These are phyloP conservation scores for Biancaea sappan DNA, from an alignment of 306 rosid genomes.

Conservation along the genomic window DNA sequence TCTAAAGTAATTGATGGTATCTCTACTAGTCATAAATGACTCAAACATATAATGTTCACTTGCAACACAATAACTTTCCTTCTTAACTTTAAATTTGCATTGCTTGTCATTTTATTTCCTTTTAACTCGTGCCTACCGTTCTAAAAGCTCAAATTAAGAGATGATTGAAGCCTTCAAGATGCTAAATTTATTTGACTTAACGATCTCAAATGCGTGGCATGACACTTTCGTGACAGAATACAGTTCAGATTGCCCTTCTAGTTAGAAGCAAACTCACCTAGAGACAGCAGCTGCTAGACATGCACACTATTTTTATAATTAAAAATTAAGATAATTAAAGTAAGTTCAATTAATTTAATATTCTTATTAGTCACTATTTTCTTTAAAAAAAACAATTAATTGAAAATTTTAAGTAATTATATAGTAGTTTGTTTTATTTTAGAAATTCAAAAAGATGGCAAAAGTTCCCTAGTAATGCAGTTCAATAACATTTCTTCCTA, in stretches of 20 bases:
- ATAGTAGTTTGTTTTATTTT: background rate
- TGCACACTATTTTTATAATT: background rate
- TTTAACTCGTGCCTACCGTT: background rate
- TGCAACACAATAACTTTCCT: background rate
- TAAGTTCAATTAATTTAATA: background rate
- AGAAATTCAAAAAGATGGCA: background rate
- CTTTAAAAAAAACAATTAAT: background rate
- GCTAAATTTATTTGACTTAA: background rate
- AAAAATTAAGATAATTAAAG: background rate
- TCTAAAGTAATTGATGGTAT: background rate
- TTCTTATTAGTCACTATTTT: background rate
- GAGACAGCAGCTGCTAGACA: background rate
- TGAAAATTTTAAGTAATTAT: background rate
- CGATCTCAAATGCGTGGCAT: background rate
- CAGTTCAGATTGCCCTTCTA: background rate
- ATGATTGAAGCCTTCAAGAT: slow-evolving; percentile 21
- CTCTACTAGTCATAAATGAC: slow-evolving; percentile 7
- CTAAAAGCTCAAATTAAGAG: slow-evolving; percentile 1
- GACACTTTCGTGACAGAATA: slow-evolving; percentile 9
- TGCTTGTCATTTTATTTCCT: background rate
- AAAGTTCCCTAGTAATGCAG: background rate
- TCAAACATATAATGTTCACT: background rate
- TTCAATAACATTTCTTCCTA: background rate
- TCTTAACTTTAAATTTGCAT: background rate
- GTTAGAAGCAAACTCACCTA: background rate